Evolutionary conservation across 805 yeast genomes (phyloP), one percentile per base, ranked within the genome.

Genomic region (Candida railenensis): DNA sequence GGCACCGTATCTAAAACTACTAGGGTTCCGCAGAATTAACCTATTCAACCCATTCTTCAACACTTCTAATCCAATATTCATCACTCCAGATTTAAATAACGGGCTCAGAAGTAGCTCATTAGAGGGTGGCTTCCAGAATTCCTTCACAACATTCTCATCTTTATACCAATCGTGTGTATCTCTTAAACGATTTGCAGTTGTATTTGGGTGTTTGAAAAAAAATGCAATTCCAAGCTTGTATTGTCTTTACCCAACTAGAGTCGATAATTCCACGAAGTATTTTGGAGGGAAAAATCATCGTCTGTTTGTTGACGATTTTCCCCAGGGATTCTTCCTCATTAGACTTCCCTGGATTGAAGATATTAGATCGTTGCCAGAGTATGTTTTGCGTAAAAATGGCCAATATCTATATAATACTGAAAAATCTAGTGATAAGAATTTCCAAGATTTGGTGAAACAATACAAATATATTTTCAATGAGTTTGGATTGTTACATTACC

Each of bases 271-370:
- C 8, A 57, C 59, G n/a, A 52, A 55, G 12, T 18, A 39, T 8
- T 16, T 48, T 16, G 47, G 45, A 5, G 48, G 51, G 12, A 49
- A 43, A n/a, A 30, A 28, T n/a, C 20, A 4, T 7, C 8, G 11
- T 12, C 25, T 16, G 19, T 19, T 19, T 14, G n/a, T 36, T 16
- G 30, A 40, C 28, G 56, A 59, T n/a, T 65, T 74, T 25, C 86
- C 92, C 0, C 82, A 86, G 47, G 97, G 97, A 0, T 78, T 92
- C 50, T 81, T 84, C 42, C 61, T 90, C 46, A 73, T 86, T 7
- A 73, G 76, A 25, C 54, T 87, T 19, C 97, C 98, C 1, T 86
- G 78, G 71, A 65, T 80, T 14, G 95, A 89, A 53, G 92, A 89
- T 59, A 63, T 89, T 3, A 71, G 97, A 43, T 73, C 77, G 30